Evolutionary conservation across 495 filamentous ascomycete genomes (phyloP).

Genomic region (Penicillium steckii): DNA sequence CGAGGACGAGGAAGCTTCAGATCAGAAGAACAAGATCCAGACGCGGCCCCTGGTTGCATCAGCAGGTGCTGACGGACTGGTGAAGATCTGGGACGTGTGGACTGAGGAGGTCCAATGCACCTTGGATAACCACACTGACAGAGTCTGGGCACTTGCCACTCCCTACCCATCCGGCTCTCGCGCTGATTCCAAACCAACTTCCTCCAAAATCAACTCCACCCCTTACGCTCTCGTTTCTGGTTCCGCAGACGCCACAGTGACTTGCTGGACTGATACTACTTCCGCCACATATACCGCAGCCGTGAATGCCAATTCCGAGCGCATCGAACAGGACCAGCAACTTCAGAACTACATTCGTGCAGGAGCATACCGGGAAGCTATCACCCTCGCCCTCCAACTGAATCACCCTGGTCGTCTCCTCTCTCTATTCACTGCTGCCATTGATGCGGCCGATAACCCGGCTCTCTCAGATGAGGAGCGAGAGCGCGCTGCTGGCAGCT

Average conservation of each 20-base stretch:
- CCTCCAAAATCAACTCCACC: conserved; percentile 31
- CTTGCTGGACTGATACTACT: conserved; percentile 94
- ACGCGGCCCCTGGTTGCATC: conserved; percentile 66
- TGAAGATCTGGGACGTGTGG: conserved; percentile 89
- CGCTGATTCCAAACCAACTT: conserved; percentile 30
- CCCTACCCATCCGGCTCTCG: conserved; percentile 53
- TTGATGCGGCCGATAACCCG: conserved; percentile 55
- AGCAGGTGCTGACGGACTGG: conserved; percentile 91
- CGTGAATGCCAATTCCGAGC: conserved; percentile 66
- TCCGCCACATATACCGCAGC: conserved; percentile 70
- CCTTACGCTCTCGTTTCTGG: conserved; percentile 79
- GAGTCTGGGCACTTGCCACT: conserved; percentile 84
- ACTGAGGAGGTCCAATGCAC: conserved; percentile 81
- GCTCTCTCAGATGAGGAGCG: conserved; percentile 21
- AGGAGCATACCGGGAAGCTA: conserved; percentile 84
- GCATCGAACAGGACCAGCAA: conserved; percentile 89
- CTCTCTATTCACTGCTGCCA: conserved; percentile 74
- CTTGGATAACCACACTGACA: conserved; percentile 92
- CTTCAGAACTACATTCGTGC: conserved; percentile 87
- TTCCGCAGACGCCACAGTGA: conserved; percentile 82
- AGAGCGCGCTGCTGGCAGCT: conserved; percentile 29
- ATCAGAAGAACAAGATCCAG: conserved; percentile 27
- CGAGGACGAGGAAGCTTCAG: conserved; percentile 33
- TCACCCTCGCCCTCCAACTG: conserved; percentile 85
- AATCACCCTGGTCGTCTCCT: conserved; percentile 90